Base-by-base conservation (phyloP, 225 moss, liverwort and hornwort species). In the Physcomitrium patens region DNA sequence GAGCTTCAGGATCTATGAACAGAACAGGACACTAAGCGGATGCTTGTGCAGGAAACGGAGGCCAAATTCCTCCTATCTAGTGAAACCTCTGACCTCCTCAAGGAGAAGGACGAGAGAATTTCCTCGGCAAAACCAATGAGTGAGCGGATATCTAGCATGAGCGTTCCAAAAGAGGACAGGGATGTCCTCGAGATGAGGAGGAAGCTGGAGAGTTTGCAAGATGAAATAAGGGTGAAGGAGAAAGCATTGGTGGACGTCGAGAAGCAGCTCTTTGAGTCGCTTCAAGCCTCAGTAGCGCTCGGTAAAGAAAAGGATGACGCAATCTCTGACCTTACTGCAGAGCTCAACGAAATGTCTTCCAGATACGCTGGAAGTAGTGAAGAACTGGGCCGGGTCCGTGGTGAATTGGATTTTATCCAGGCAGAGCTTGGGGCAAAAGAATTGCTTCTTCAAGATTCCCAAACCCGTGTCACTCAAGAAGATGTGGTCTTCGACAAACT, bases 81-180 rank as follows among this genome's bases (percentile, higher is more conserved):
- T 9, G 27, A 57, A 56, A 67, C 42, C 10, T 87, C 79, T 0
- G 76, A 79, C 49, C 47, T 77, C 0, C 16, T 67, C 53, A 77
- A 61, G 74, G 84, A 77, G 79, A 84, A 77, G 75, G 84, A 84
- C 55, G 64, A 79, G 54, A 60, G 60, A 45, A 74, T 84, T 28
- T 24, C 77, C 37, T 22, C 50, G 8, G 68, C 79, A 70, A 79
- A 77, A 63, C 77, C 79, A 77, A 79, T 82, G 77, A 63, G 74
- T 2, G 79, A 81, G 77, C 78, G 68, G 73, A 77, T 84, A 81
- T 81, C 81, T 8, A 81, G 73, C 68, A 63, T 74, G 84, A 87
- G 84, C 70, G 70, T 87, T 47, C 62, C 76, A 76, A 81, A 73
- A 27, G 87, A 77, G 70, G 81, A 81, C 7, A 80, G 61, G 42